Conservation (phyloP, 2,329 filamentous ascomycete species). For the Calonectria pteridis region DNA sequence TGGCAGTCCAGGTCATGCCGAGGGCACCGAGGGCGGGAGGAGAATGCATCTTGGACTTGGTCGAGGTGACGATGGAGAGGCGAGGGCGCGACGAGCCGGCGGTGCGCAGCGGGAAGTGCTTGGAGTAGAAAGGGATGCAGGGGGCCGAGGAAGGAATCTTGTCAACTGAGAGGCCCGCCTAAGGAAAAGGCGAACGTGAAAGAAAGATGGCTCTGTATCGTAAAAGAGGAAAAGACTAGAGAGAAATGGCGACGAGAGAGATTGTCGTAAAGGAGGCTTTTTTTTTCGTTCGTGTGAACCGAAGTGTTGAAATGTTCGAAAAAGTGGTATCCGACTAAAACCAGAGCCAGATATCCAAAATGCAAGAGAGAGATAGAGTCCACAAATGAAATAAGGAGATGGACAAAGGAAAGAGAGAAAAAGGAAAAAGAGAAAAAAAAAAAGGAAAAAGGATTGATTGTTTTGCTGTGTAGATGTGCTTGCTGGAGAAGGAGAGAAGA, state of each 20-base stretch:
- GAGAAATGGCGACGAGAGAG: slow-evolving; percentile 16
- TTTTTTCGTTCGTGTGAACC: not conserved
- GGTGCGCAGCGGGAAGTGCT: slow-evolving; percentile 57
- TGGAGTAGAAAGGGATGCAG: slow-evolving; percentile 56
- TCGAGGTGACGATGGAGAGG: slow-evolving; percentile 56
- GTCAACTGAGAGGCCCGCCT: slow-evolving; percentile 39
- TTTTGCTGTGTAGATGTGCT: slow-evolving; percentile 38
- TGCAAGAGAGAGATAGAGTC: slow-evolving; percentile 12
- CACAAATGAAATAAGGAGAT: slow-evolving; percentile 32
- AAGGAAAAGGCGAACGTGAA: slow-evolving; percentile 30
- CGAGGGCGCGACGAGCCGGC: slow-evolving; percentile 54
- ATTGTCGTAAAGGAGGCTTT: slow-evolving; percentile 22
- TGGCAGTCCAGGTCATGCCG: slow-evolving; percentile 81
- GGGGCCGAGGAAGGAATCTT: slow-evolving; percentile 51
- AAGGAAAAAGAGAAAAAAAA: slow-evolving; percentile 33
- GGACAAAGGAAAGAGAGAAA: slow-evolving; percentile 45
- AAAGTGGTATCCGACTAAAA: slow-evolving; percentile 41
- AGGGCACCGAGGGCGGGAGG: slow-evolving; percentile 75
- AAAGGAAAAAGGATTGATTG: slow-evolving; percentile 30
- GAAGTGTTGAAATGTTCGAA: not conserved
- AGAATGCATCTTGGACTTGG: slow-evolving; percentile 55
- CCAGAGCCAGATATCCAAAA: slow-evolving; percentile 26
- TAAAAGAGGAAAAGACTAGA: not conserved
- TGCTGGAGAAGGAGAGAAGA: slow-evolving; percentile 35
- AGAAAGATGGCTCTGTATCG: slow-evolving; percentile 20